phyloP scores from a whole-genome alignment of 192 early-diverging fungal genomes.

The Backusella tuberculispora region DNA sequence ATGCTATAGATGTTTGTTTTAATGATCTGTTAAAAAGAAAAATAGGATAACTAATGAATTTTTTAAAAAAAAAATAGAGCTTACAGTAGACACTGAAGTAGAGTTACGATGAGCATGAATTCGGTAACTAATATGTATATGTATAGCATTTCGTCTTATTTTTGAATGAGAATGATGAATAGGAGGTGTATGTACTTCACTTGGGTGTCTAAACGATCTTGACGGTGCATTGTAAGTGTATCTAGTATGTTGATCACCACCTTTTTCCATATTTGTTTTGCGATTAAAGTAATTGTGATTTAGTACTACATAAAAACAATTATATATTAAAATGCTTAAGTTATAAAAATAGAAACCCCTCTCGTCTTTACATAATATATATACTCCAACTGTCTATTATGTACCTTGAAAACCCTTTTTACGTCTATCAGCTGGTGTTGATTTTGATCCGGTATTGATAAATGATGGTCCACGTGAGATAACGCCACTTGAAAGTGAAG shows the following conservation, averaged over 20 bases:
- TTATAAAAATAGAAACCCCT: no score
- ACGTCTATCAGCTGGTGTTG: background rate
- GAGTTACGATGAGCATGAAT: constrained; percentile 10
- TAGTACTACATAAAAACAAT: background rate
- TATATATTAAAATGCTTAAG: background rate
- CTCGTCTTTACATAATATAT: background rate
- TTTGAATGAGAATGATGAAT: background rate
- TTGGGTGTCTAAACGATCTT: constrained; percentile 16
- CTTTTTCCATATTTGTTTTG: background rate
- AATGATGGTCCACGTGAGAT: background rate
- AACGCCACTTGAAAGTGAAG: constrained; percentile 14
- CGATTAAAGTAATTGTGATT: background rate
- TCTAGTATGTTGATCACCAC: background rate
- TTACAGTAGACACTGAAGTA: background rate
- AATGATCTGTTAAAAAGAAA: background rate
- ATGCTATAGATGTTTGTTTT: background rate
- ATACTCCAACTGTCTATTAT: background rate
- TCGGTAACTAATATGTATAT: constrained; percentile 24
- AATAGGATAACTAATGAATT: background rate
- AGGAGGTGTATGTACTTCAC: background rate
- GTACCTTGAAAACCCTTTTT: constrained; percentile 23
- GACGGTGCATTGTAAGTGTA: background rate
- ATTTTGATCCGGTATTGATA: constrained; percentile 8
- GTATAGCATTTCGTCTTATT: constrained; percentile 18
- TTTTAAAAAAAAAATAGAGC: background rate